Evolutionary conservation across 148 eudicot genomes (phyloP), one percentile per base, ranked within the genome.

Genomic region (Chenopodium suecicum): DNA sequence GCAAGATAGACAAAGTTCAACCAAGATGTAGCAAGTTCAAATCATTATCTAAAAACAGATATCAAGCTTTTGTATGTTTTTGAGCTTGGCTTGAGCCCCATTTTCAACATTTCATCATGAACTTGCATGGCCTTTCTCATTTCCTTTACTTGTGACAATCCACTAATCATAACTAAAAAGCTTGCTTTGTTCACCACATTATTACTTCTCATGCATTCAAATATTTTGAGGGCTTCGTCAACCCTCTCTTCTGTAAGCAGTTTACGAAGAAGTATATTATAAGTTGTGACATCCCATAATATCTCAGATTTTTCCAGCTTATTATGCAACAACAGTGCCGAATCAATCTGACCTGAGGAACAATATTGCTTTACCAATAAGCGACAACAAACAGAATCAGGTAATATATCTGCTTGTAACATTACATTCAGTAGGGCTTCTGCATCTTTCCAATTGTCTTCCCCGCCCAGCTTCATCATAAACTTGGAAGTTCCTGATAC

Each of bases 101-200:
- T 80, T 82, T 87, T 89, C 84, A 93, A 73, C 99, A 95, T 93
- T 71, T 93, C 94, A 86, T 92, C 99, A 83, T 95, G 99, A 52
- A 95, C 68, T 84, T 85, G 83, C 95, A 95, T 95, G 52, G 98
- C 99, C 86, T 82, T 90, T 78, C 92, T 93, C 88, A 92, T 84
- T 48, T 93, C 91, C 71, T 87, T 92, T 65, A 82, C 93, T 69
- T 71, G 87, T 79, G 89, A 88, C 63, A 95, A 89, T 66, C 92
- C 94, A 63, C 86, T 77, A 32, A 95, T 92, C 94, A 91, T 91
- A 22, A 87, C 86, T 37, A 88, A 73, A 85, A 88, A 95, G 87
- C 93, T 89, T 63, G 89, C 99, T 76, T 83, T 81, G 37, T 81
- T 88, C n/a, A 91, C 77, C 54, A 88, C 64, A 65, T 86, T 87